These are phyloP conservation scores for Hydnum rufescens DNA, from an alignment of 768 basidiomycete genomes.

Conservation along the genomic window DNA sequence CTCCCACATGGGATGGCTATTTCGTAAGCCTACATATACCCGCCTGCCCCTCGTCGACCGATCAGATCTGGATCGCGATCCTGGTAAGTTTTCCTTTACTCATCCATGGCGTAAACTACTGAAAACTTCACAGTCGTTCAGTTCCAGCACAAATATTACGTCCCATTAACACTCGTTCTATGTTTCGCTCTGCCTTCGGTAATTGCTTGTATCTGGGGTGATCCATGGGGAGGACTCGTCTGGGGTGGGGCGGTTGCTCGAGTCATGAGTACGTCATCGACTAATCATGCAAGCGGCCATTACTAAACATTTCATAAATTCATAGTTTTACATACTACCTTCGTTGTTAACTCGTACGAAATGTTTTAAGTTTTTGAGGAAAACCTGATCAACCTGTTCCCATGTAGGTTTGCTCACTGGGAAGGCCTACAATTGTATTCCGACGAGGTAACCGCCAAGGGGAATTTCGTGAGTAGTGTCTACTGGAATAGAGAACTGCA, in stretches of 20 bases:
- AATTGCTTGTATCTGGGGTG: conserved; percentile 39
- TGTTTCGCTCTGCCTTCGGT: conserved; percentile 39
- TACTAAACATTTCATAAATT: neutral
- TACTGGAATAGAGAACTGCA: neutral
- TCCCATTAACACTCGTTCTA: conserved; percentile 33
- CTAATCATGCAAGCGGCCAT: neutral
- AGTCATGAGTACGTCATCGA: conserved; percentile 32
- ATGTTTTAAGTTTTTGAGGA: neutral
- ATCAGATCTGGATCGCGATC: conserved; percentile 47
- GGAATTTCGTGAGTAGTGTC: conserved; percentile 37
- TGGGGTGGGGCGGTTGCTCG: conserved; percentile 51
- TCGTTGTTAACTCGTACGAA: conserved; percentile 43
- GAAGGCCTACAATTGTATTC: conserved; percentile 63
- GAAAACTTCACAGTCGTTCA: conserved; percentile 32
- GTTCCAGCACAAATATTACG: conserved; percentile 25
- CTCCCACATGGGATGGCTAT: conserved; percentile 77
- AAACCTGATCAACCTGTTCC: conserved; percentile 12
- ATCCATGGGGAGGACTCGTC: conserved; percentile 43
- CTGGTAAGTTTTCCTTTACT: conserved; percentile 26
- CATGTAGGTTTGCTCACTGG: conserved; percentile 50
- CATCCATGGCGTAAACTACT: conserved; percentile 36
- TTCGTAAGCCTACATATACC: conserved; percentile 49
- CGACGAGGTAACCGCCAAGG: conserved; percentile 58
- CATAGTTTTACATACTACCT: conserved; percentile 52
- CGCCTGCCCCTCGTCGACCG: conserved; percentile 42